Conservation (phyloP, 148 eudicot species). For the Cornus controversa region DNA sequence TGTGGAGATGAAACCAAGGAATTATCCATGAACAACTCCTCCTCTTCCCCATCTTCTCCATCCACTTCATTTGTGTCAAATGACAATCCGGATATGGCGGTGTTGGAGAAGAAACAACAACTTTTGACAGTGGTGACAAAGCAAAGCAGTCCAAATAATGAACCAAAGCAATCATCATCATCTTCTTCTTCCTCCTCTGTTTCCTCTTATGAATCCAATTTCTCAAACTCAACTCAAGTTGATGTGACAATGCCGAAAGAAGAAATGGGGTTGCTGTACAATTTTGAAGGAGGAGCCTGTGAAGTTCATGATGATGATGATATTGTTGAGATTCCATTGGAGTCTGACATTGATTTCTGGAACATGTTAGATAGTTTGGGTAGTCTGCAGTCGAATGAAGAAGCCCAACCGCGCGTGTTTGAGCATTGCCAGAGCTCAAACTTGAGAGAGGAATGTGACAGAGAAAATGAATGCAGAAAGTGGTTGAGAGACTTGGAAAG, state of each 20-base stretch:
- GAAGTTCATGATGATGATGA: conserved; percentile 7
- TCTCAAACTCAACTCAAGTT: background rate
- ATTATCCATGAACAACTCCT: background rate
- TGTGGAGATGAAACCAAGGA: conserved; percentile 8
- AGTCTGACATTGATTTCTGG: conserved; percentile 35
- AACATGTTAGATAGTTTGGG: conserved; percentile 31
- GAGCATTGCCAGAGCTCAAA: background rate
- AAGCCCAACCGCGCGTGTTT: background rate
- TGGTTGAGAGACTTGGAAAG: conserved; percentile 41
- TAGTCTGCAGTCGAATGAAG: background rate
- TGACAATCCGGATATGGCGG: too few species aligned
- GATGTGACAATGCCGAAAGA: conserved; percentile 1
- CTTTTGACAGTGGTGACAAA: background rate
- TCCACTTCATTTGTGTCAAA: conserved; percentile 10
- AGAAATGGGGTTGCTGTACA: background rate
- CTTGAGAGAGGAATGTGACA: background rate
- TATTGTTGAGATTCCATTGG: conserved; percentile 23
- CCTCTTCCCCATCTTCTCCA: conserved; percentile 10
- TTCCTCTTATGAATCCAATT: conserved; percentile 7
- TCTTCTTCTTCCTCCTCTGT: conserved; percentile 18
- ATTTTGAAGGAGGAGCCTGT: conserved; percentile 3
- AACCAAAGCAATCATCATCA: too few species aligned
- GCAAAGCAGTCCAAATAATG: too few species aligned
- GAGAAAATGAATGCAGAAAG: conserved; percentile 10
- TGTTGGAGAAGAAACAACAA: background rate